Base-by-base conservation (phyloP, 2,329 filamentous ascomycete species). In the Lizonia empirigonia region DNA sequence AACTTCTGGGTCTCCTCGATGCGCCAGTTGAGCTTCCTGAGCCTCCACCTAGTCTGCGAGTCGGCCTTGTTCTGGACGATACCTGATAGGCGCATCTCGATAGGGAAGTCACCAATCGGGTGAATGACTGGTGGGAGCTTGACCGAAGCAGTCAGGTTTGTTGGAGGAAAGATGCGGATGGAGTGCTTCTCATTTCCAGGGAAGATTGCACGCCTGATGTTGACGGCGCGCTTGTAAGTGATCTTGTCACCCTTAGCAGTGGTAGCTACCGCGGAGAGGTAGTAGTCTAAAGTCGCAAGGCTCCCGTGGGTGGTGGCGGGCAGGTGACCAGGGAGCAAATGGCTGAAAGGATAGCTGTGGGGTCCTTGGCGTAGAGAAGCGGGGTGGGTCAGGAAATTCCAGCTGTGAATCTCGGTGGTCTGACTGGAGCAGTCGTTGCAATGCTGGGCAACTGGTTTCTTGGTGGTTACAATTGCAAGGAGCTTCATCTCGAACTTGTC, bases 121-220 rank as follows among this genome's bases (percentile, higher is more conserved):
- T 96, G 88, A 56, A 97, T 86, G 58, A 96, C 85, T 29, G 90
- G 85, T 37, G 88, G 88, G 58, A 96, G 87, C 65, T 90, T 86
- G 56, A 94, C 88, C 67, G 86, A 87, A 51, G 91, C 89, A 60
- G 90, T 92, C 66, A 99, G 87, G 76, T 96, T 94, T 61, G 94
- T 99, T 0, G 94, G 93, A 38, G 93, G 94, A 76, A 99, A 99
- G 68, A 97, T 89, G 67, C 93, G 90, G 56, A 96, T 86, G 13
- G 90, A 95, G 75, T 92, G 87, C 75, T 95, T 93, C 55, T 95
- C 91, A 44, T 83, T 81, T 39, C 91, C 89, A 2, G 90, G 85
- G 44, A 88, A 81, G 20, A 97, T 84, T 26, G 91, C 89, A 55
- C 93, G 89, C 76, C 87, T 87, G 61, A 97, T 82, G 47, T 86